Percentiles rank a stretch among this genome's conserved stretches.
Evolutionary conservation across 2,329 filamentous ascomycete species (phyloP).

Genomic region (Fusarium irregulare): DNA sequence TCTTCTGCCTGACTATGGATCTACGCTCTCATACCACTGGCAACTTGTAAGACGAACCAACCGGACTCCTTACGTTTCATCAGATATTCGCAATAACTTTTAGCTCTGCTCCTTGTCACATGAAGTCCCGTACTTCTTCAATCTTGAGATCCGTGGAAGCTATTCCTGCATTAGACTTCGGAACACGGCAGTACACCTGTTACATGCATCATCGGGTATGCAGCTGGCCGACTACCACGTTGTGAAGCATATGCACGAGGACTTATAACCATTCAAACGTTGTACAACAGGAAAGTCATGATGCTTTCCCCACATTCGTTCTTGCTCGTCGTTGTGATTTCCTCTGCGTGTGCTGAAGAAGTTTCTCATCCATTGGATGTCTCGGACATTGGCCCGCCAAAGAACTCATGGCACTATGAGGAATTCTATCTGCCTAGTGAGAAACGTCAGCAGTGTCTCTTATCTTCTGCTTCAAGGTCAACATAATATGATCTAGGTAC

Average conservation of each 20-base stretch:
- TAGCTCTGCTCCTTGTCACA: background rate
- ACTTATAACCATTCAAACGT: background rate
- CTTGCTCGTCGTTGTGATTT: background rate
- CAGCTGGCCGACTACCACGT: conserved; percentile 12
- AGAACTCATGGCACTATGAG: background rate
- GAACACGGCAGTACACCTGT: conserved; percentile 7
- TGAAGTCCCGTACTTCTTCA: background rate
- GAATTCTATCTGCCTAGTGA: background rate
- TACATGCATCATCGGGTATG: conserved; percentile 21
- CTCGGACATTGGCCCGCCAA: background rate
- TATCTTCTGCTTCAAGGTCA: background rate
- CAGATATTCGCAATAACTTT: background rate
- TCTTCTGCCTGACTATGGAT: no score
- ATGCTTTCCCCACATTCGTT: background rate
- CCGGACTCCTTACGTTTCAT: background rate
- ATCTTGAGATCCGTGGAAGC: background rate
- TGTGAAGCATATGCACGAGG: conserved; percentile 3
- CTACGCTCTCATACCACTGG: no score
- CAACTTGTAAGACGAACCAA: background rate
- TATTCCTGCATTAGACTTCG: background rate
- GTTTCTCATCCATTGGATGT: background rate
- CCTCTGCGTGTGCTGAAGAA: background rate
- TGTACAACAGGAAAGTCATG: background rate
- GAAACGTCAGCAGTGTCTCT: background rate
- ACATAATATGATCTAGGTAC: background rate